phyloP scores from a whole-genome alignment of 2,329 filamentous ascomycete species.

The Boeremia exigua region DNA sequence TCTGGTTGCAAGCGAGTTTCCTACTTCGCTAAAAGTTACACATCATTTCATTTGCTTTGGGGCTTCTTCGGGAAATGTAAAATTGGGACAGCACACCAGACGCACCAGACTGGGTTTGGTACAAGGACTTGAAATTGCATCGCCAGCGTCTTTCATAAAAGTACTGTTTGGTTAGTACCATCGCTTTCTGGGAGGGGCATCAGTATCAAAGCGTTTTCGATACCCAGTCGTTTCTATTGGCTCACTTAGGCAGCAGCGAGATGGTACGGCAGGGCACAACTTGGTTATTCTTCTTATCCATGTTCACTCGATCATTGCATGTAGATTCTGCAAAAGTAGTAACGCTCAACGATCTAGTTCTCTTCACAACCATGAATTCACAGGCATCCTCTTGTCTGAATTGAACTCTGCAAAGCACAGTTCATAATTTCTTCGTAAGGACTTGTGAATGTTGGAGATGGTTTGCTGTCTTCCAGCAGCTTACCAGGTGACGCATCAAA shows the following conservation, averaged over 20 bases:
- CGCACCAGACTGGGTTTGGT: not conserved
- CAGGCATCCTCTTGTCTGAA: not conserved
- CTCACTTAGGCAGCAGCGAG: not conserved
- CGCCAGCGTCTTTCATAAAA: not conserved
- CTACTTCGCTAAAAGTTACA: not conserved
- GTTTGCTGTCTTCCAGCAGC: no score
- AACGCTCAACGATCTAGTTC: not conserved
- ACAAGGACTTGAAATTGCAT: not conserved
- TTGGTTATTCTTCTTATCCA: not conserved
- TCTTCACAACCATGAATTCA: not conserved
- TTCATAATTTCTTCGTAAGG: no score
- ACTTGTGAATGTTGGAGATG: no score
- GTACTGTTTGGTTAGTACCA: not conserved
- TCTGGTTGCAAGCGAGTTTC: not conserved
- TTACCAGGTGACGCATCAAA: not conserved
- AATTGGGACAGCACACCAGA: not conserved
- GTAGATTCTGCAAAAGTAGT: not conserved
- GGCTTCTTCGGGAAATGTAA: not conserved
- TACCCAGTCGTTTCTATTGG: conserved; percentile 4
- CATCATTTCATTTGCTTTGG: not conserved
- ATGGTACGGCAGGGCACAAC: not conserved
- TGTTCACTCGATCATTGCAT: not conserved
- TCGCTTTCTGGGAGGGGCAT: conserved; percentile 3
- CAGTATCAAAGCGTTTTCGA: conserved; percentile 12
- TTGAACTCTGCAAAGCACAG: no score